Evolutionary conservation across 768 basidiomycete genomes (phyloP).

Genomic region (Pilatotrama ljubarskyi): DNA sequence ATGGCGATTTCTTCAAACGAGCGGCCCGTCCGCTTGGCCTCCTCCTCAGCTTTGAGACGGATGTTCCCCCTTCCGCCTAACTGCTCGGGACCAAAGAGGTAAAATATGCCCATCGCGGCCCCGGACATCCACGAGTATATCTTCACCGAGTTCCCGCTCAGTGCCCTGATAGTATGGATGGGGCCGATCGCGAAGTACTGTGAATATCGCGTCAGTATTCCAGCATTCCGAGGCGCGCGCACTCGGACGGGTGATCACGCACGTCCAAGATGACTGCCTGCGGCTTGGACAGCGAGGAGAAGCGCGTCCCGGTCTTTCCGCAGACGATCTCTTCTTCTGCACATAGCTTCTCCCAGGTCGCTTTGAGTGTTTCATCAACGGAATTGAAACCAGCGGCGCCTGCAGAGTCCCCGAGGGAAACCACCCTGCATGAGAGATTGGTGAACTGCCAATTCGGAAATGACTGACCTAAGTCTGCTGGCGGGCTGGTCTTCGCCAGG

Average conservation of each 20-base stretch:
- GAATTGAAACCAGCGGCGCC: no score
- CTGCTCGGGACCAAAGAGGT: constrained; percentile 15
- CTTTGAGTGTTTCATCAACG: constrained; percentile 2
- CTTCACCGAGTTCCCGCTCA: constrained; percentile 15
- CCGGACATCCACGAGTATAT: constrained; percentile 15
- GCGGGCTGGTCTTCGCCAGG: not conserved
- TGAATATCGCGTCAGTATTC: not conserved
- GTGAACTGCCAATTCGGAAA: not conserved
- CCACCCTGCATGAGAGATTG: not conserved
- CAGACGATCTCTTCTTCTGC: constrained; percentile 3
- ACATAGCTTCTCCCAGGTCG: constrained; percentile 6
- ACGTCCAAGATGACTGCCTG: not conserved
- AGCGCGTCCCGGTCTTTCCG: constrained; percentile 1
- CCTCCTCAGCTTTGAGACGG: constrained; percentile 8
- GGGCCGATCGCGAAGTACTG: constrained; percentile 14
- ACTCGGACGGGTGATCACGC: no score
- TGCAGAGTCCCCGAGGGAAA: not conserved
- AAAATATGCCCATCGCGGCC: not conserved
- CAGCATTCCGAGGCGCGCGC: no score
- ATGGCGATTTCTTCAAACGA: not conserved
- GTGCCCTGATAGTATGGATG: not conserved
- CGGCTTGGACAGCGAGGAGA: not conserved
- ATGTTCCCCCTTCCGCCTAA: constrained; percentile 13
- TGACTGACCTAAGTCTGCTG: constrained; percentile 1
- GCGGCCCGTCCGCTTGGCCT: constrained; percentile 1